Evolutionary conservation across 108 stramenopile species (phyloP).

Genomic region (Fragilariopsis cylindrus): DNA sequence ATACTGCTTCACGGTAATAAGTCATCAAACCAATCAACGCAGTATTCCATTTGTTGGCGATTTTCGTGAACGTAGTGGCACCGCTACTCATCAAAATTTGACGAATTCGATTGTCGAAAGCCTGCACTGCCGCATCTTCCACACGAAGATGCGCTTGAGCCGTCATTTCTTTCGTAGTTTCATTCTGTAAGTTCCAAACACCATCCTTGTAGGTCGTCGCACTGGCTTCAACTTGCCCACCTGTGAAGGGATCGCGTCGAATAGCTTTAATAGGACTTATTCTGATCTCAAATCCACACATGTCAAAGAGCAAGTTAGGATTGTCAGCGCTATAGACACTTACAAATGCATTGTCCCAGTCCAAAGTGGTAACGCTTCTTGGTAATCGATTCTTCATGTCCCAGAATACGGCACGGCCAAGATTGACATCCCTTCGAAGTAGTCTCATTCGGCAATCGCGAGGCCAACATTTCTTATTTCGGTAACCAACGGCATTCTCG

Average conservation of each 20-base stretch:
- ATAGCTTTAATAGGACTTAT: constrained; percentile 91
- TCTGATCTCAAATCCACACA: constrained; percentile 98
- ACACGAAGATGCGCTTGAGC: constrained; percentile 96
- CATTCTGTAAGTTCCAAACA: constrained; percentile 99
- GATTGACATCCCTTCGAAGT: constrained; percentile 98
- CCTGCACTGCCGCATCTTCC: constrained; percentile 89
- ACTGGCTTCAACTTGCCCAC: constrained; percentile 22
- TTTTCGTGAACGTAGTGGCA: constrained; percentile 98
- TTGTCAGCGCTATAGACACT: constrained; percentile 98
- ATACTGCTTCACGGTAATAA: constrained; percentile 98
- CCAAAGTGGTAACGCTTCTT: constrained; percentile 93
- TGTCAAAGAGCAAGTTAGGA: constrained; percentile 98
- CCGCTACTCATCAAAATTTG: constrained; percentile 99
- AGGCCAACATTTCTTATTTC: constrained; percentile 99
- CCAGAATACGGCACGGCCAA: constrained; percentile 98
- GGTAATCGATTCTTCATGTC: constrained; percentile 99
- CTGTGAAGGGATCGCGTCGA: constrained; percentile 61
- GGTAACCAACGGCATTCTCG: constrained; percentile 99
- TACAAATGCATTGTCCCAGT: constrained; percentile 98
- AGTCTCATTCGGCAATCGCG: constrained; percentile 98
- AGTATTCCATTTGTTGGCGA: constrained; percentile 99
- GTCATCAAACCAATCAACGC: constrained; percentile 97
- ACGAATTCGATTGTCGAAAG: constrained; percentile 98
- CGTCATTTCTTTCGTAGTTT: constrained; percentile 98
- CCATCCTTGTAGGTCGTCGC: constrained; percentile 91